Conservation (phyloP, 2,329 filamentous ascomycete species). For the Truncatella angustata region DNA sequence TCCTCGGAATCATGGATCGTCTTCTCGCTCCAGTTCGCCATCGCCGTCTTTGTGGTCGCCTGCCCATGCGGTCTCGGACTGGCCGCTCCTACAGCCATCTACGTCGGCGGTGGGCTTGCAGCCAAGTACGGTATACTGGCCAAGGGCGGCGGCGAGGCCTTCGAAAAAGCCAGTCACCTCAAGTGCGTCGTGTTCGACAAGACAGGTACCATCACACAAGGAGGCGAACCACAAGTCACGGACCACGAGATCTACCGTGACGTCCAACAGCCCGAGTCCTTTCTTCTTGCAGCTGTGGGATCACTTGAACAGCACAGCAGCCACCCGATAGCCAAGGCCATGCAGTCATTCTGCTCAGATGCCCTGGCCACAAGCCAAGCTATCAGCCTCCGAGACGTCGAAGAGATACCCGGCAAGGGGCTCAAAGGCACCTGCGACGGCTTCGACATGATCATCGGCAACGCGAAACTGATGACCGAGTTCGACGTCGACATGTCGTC, state of each 20-base stretch:
- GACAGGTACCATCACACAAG: constrained; percentile 76
- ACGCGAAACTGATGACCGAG: constrained; percentile 66
- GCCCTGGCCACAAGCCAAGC: constrained; percentile 28
- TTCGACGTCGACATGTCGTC: constrained; percentile 41
- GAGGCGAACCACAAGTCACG: constrained; percentile 70
- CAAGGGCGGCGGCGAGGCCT: constrained; percentile 81
- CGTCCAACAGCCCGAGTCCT: constrained; percentile 18
- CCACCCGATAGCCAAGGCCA: constrained; percentile 71
- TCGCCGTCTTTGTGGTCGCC: constrained; percentile 82
- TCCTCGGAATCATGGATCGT: constrained; percentile 64
- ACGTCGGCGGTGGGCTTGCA: constrained; percentile 77
- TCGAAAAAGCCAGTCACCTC: constrained; percentile 77
- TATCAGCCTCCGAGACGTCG: constrained; percentile 39
- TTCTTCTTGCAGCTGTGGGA: constrained; percentile 42
- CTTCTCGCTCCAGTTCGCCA: constrained; percentile 79
- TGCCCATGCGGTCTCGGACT: constrained; percentile 83
- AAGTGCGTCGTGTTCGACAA: constrained; percentile 86
- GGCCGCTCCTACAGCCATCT: constrained; percentile 82
- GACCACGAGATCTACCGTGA: constrained; percentile 44
- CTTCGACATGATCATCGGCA: constrained; percentile 58
- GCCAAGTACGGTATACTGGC: constrained; percentile 78
- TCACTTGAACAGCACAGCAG: constrained; percentile 69
- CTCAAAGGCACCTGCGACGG: constrained; percentile 55
- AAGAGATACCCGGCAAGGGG: constrained; percentile 71
- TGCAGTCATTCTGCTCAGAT: constrained; percentile 61